Evolutionary conservation across 352 stramenopile species (phyloP).

Genomic region (Pythium monospermum): DNA sequence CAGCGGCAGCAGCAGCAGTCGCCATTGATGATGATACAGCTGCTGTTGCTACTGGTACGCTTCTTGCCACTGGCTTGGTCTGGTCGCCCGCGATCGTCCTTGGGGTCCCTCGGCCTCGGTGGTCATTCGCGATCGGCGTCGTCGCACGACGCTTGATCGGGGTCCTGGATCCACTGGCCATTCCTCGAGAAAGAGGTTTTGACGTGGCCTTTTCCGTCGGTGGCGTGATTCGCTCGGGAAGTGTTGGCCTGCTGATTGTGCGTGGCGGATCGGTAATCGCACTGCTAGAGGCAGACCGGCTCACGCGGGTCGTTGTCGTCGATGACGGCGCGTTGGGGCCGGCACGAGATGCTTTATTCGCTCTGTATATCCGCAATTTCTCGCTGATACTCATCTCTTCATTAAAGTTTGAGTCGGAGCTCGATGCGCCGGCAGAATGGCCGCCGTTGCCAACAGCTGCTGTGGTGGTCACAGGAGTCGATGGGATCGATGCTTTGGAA

Average conservation of each 20-base stretch:
- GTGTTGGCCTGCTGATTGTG: conserved; percentile 2
- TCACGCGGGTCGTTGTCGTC: background rate
- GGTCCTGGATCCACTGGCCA: background rate
- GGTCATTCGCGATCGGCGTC: background rate
- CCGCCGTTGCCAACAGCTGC: background rate
- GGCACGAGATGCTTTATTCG: conserved; percentile 24
- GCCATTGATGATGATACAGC: background rate
- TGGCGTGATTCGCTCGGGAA: conserved; percentile 17
- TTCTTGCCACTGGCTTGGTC: background rate
- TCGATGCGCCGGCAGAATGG: background rate
- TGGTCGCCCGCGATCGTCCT: background rate
- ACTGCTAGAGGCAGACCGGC: background rate
- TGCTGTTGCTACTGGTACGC: background rate
- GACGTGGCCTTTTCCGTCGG: conserved; percentile 11
- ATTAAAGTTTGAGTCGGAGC: background rate
- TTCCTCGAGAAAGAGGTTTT: background rate
- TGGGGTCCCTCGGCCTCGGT: conserved; percentile 3
- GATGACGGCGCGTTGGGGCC: background rate
- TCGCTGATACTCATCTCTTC: conserved; percentile 33
- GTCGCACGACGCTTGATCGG: conserved; percentile 11
- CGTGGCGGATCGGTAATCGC: background rate
- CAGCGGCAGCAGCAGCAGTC: no score
- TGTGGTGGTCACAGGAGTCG: conserved; percentile 4
- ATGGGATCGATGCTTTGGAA: conserved; percentile 1
- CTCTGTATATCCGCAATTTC: conserved; percentile 37